Conservation (phyloP, 495 filamentous ascomycete genomes). For the Astrothelium subdiscretum region DNA sequence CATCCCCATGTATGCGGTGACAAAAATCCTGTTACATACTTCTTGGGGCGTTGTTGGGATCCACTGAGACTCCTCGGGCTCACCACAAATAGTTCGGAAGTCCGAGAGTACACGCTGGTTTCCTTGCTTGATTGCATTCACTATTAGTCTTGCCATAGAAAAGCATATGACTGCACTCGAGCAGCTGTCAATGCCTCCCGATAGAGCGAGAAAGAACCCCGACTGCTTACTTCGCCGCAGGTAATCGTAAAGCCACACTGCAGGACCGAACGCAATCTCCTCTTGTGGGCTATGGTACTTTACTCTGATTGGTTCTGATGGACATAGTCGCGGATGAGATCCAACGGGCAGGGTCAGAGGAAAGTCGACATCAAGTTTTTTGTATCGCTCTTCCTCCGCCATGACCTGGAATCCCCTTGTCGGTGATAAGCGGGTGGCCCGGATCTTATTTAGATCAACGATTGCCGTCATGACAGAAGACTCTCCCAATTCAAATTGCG, state of each 20-base stretch:
- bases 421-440: constrained; percentile 40
- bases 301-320: constrained; percentile 26
- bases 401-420: constrained; percentile 44
- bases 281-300: constrained; percentile 56
- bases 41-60: constrained; percentile 39
- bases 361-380: constrained; percentile 34
- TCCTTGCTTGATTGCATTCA: constrained; percentile 49
- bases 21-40: constrained; percentile 45
- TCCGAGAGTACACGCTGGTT: constrained; percentile 63
- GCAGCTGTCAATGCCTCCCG: constrained; percentile 65
- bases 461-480: constrained; percentile 79
- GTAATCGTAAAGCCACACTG: constrained; percentile 81
- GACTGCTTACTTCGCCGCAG: constrained; percentile 45
- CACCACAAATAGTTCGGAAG: constrained; percentile 48
- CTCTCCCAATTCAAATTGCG: constrained; percentile 65
- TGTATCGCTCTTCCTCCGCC: constrained; percentile 17
- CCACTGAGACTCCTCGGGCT: constrained; percentile 38
- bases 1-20: constrained; percentile 77
- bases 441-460: constrained; percentile 68
- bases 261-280: constrained; percentile 60
- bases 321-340: constrained; percentile 1
- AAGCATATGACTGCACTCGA: constrained; percentile 56
- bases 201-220: constrained; percentile 36
- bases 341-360: constrained; percentile 21
- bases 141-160: constrained; percentile 67